phyloP scores from a whole-genome alignment of 257 asterid species.

The Nicotiana tabacum region DNA sequence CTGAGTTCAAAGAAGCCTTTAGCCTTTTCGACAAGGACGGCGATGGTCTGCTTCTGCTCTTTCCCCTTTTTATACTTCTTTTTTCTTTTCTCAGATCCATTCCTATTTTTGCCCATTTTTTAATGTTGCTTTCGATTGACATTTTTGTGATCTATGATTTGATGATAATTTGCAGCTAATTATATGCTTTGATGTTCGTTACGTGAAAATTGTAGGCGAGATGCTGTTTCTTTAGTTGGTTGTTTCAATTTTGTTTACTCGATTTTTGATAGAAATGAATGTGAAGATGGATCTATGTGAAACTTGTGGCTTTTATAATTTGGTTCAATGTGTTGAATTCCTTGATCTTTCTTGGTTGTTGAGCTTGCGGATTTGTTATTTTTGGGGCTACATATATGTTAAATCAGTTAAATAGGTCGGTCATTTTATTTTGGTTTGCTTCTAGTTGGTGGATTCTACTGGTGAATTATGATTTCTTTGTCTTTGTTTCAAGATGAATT shows the following conservation, averaged over 20 bases:
- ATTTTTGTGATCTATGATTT: background rate
- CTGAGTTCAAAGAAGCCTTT: conserved; percentile 14
- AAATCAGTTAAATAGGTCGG: background rate
- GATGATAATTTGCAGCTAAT: background rate
- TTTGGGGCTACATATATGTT: background rate
- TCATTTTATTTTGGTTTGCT: background rate
- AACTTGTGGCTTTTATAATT: background rate
- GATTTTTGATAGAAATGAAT: background rate
- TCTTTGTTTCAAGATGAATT: background rate
- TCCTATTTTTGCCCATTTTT: background rate
- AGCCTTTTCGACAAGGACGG: conserved; percentile 16
- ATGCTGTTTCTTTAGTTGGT: background rate
- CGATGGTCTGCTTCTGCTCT: background rate
- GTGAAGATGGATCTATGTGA: background rate
- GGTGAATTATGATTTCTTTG: background rate
- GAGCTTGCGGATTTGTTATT: background rate
- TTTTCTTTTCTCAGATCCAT: background rate
- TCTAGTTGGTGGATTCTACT: background rate
- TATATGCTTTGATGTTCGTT: too few species aligned
- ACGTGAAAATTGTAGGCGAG: too few species aligned
- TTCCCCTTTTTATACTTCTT: background rate
- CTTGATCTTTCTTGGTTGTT: background rate
- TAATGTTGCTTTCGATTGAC: background rate
- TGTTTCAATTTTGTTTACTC: background rate
- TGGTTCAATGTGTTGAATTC: background rate